Base-by-base conservation (phyloP, 805 yeast species). In the Kregervanrija delftensis region DNA sequence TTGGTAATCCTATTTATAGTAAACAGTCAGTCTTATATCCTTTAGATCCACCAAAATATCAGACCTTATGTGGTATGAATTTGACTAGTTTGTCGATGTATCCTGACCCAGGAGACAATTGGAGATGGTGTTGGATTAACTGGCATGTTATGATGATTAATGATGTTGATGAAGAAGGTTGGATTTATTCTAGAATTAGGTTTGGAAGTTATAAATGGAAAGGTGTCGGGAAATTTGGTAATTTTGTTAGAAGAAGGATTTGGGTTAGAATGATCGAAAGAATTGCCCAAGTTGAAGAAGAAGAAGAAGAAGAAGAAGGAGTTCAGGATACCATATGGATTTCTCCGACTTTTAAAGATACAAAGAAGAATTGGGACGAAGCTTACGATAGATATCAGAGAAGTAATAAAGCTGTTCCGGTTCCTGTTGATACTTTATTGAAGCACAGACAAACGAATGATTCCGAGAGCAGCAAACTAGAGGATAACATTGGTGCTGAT, bases 131-230 rank as follows among this genome's bases (percentile, higher is more conserved):
- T 16, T 77, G 83, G 83, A 64, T 63, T n/a, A 55, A 54, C 36
- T 76, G 81, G 82, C 72, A 74, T 46, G 68, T 74, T 3, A 53
- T 75, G 46, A 76, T 76, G 81, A 60, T 69, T 37, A 65, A 67
- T 40, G 81, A 77, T 50, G 79, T 75, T 30, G 83, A 77, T 52
- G 81, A 76, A 48, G 73, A 72, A 48, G 83, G 83, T 3, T 77
- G 81, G 81, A 59, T 71, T 3, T 77, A 77, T 50, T 67, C 76
- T 35, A 49, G 56, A n/a, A 40, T 68, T 2, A 51, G 70, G 13
- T 74, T 73, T 54, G 64, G 63, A 11, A 63, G 72, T 41, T 56
- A 55, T 38, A 55, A 59, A 35, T 77, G 83, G 83, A 72, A 71
- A 51, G 81, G 81, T 4, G 66, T 67, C 35, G 73, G 72, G 35